Base-by-base conservation (phyloP, 2,329 filamentous ascomycete genomes). In the Arthrobotrys pseudoclavata region DNA sequence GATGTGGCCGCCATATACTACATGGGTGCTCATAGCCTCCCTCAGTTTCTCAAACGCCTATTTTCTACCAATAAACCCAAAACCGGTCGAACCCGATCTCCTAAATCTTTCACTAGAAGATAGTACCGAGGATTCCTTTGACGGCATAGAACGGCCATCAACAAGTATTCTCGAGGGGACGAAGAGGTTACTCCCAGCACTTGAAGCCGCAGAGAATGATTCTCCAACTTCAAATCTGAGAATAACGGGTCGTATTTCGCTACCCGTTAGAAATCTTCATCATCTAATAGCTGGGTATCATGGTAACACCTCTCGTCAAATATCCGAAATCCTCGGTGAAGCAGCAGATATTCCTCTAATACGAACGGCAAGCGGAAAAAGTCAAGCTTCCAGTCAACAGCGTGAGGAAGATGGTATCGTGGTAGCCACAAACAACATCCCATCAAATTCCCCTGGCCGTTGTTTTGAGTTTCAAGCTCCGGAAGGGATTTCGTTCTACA, bases 241-340 rank as follows among this genome's bases (percentile, higher is more conserved):
- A 15, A 76, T 76, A 18, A 66, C 72, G 0, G 72, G 72, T 3
- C 55, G 72, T 31, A 70, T 76, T n/a, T 52, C 48, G 4, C 40
- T 66, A 3, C 72, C 66, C 0, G 7, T 22, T 2, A 50, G 24
- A n/a, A 18, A 62, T 26, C 47, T 72, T 4, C 50, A 53, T 24
- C 64, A 66, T 15, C 66, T 66, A 3, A 70, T 50, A 29, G 57
- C 50, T 12, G 71, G 67, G 12, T 74, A 74, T 48, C 60, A 63
- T 13, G 64, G 69, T 9, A 7, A 10, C 5, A 6, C 40, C 10
- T 29, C 47, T 15, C 26, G 64, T 2, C 57, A 48, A 18, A 9
- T 76, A 20, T 76, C 71, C 0, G 42, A 68, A 3, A 40, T 52
- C n/a, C 71, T 76, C 4, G 52, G 53, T 3, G 71, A 69, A 37